Conservation (phyloP, 1,284 basidiomycete genomes). For the Salmacisia buchloeana region DNA sequence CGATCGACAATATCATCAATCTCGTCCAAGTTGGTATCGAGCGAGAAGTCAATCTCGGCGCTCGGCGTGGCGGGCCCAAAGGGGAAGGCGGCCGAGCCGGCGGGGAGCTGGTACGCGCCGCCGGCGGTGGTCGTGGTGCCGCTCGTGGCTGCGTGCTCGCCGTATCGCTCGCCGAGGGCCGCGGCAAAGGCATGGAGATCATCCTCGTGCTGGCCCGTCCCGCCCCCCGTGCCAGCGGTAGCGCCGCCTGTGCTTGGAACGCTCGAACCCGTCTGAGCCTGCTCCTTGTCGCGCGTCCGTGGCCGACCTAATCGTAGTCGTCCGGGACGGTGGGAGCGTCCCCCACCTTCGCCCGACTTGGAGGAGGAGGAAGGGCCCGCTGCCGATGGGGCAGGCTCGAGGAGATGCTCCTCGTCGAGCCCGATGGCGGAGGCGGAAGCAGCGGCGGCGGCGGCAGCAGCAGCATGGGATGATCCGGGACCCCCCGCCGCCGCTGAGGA, state of each 20-base stretch:
- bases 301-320: constrained; percentile 12
- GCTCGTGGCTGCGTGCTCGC: not conserved
- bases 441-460: not conserved
- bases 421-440: constrained; percentile 5
- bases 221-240: not conserved
- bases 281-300: constrained; percentile 17
- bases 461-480: not conserved
- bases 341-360: not conserved
- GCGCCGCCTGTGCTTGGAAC: not conserved
- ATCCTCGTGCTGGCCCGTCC: not conserved
- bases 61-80: constrained; percentile 1
- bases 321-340: not conserved
- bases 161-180: not conserved
- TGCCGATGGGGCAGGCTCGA: constrained; percentile 3
- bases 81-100: not conserved
- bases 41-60: constrained; percentile 49
- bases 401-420: constrained; percentile 9
- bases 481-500: too few species aligned
- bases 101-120: not conserved
- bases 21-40: constrained; percentile 72
- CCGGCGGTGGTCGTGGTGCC: not conserved
- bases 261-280: not conserved
- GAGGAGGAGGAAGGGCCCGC: not conserved
- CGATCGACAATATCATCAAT: constrained; percentile 77
- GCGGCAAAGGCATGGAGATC: constrained; percentile 9